Percentiles rank a stretch among this genome's conserved stretches.
Evolutionary conservation across 306 rosid species (phyloP).

Genomic region (Corylus americana): DNA sequence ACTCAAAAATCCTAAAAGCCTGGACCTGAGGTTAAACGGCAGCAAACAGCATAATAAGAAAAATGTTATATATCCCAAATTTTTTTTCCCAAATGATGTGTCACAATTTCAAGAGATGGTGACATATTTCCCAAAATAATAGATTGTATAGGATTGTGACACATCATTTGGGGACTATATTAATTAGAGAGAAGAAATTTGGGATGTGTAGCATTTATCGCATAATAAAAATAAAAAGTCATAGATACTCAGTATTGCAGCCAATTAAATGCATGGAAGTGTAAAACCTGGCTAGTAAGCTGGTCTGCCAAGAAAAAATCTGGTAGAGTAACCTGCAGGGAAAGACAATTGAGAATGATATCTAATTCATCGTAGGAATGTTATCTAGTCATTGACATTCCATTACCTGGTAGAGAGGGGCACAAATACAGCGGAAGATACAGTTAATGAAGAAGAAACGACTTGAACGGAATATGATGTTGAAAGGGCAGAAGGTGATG

Average conservation of each 20-base stretch:
- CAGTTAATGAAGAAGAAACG: conserved; percentile 62
- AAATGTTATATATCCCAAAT: too few relatives aligned
- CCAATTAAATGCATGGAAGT: conserved; percentile 16
- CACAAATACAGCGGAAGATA: conserved; percentile 55
- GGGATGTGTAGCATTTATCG: too few relatives aligned
- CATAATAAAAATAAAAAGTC: conserved; percentile 1
- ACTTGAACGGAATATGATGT: conserved; percentile 60
- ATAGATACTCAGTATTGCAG: conserved; percentile 7
- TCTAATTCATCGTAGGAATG: conserved; percentile 4
- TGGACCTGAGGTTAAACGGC: conserved; percentile 48
- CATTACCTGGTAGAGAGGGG: conserved; percentile 65
- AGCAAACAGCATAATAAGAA: conserved; percentile 24
- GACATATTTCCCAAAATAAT: too few relatives aligned
- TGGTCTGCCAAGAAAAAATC: conserved; percentile 77
- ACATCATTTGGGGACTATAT: too few relatives aligned
- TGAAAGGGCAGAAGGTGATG: conserved; percentile 56
- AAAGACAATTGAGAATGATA: conserved; percentile 1
- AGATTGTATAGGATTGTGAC: too few relatives aligned
- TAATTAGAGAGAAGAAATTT: too few relatives aligned
- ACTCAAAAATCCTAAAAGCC: conserved; percentile 52
- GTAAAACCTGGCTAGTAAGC: conserved; percentile 70
- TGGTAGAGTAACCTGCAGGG: conserved; percentile 52
- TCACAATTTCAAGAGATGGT: too few relatives aligned
- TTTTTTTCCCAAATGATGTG: too few relatives aligned
- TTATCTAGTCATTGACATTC: conserved; percentile 7